These are phyloP conservation scores for Pseudogymnoascus sp. DNA, from an alignment of 2,329 filamentous ascomycete genomes.

Conservation along the genomic window DNA sequence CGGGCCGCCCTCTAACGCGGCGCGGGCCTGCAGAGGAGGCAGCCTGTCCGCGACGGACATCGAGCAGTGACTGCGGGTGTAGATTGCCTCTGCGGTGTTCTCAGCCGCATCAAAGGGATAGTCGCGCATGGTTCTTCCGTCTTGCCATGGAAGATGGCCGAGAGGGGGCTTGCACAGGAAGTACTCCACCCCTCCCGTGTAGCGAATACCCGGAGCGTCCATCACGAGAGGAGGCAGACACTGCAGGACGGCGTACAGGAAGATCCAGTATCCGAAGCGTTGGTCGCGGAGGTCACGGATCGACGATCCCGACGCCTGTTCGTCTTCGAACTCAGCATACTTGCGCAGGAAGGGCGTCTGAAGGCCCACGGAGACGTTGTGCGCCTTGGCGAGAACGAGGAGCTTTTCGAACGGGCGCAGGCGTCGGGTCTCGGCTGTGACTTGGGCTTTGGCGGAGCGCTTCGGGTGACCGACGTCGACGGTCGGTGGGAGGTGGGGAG, in stretches of 20 bases:
- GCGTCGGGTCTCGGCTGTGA: constrained; percentile 62
- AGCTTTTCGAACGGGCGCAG: constrained; percentile 74
- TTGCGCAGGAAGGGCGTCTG: constrained; percentile 57
- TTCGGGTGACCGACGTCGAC: constrained; percentile 59
- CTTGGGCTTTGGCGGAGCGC: constrained; percentile 66
- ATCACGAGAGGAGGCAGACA: constrained; percentile 71
- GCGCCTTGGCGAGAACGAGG: constrained; percentile 70
- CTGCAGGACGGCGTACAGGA: constrained; percentile 72
- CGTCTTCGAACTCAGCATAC: constrained; percentile 65
- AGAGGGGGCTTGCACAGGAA: constrained; percentile 73
- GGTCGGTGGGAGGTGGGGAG: constrained; percentile 63
- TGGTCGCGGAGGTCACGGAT: constrained; percentile 64
- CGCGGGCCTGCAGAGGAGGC: not conserved
- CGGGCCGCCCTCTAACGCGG: not conserved
- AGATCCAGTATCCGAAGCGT: constrained; percentile 72
- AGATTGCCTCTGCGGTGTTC: constrained; percentile 61
- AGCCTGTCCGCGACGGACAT: constrained; percentile 54
- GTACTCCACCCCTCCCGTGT: constrained; percentile 69
- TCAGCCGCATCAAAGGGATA: constrained; percentile 52
- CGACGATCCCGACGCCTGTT: constrained; percentile 57
- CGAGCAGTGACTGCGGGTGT: constrained; percentile 65
- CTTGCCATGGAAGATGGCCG: constrained; percentile 67
- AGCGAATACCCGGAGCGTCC: constrained; percentile 64
- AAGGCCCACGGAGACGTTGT: constrained; percentile 57
- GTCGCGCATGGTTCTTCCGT: constrained; percentile 57